Conservation (phyloP, 2,329 filamentous ascomycete species). For the Exophiala sp. region DNA sequence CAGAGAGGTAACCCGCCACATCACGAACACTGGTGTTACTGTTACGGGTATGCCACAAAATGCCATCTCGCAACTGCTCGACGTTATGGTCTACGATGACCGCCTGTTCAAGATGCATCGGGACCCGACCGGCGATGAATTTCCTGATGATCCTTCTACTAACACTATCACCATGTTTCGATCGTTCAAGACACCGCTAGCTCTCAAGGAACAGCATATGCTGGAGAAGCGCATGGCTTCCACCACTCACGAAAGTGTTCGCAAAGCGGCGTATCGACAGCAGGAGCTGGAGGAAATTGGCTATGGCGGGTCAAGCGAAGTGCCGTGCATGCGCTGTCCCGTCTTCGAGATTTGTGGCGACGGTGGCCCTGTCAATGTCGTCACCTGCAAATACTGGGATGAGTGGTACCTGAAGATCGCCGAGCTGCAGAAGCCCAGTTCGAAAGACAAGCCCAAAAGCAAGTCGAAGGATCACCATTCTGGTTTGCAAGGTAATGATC, state of each 20-base stretch:
- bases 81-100: slow-evolving; percentile 85
- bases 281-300: slow-evolving; percentile 41
- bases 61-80: slow-evolving; percentile 80
- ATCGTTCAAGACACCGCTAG: slow-evolving; percentile 40
- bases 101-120: slow-evolving; percentile 59
- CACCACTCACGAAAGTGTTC: slow-evolving; percentile 28
- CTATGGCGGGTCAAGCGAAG: slow-evolving; percentile 77
- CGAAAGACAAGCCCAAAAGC: slow-evolving; percentile 4
- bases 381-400: slow-evolving; percentile 87
- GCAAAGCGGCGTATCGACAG: slow-evolving; percentile 25
- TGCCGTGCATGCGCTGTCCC: slow-evolving; percentile 86
- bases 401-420: slow-evolving; percentile 62
- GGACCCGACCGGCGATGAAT: slow-evolving; percentile 14
- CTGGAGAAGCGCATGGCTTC: slow-evolving; percentile 18
- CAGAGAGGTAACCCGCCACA: slow-evolving; percentile 68
- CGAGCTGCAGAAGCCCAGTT: slow-evolving; percentile 14
- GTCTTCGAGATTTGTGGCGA: slow-evolving; percentile 91
- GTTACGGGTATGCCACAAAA: slow-evolving; percentile 50
- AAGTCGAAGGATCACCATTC: background rate
- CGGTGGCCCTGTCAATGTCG: slow-evolving; percentile 83
- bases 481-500: no score
- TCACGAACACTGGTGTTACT: slow-evolving; percentile 70
- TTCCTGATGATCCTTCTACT: slow-evolving; percentile 11
- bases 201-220: slow-evolving; percentile 28
- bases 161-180: slow-evolving; percentile 40